Evolutionary conservation across 306 rosid genomes (phyloP), one percentile per base, ranked within the genome.

Genomic region (Morella rubra): DNA sequence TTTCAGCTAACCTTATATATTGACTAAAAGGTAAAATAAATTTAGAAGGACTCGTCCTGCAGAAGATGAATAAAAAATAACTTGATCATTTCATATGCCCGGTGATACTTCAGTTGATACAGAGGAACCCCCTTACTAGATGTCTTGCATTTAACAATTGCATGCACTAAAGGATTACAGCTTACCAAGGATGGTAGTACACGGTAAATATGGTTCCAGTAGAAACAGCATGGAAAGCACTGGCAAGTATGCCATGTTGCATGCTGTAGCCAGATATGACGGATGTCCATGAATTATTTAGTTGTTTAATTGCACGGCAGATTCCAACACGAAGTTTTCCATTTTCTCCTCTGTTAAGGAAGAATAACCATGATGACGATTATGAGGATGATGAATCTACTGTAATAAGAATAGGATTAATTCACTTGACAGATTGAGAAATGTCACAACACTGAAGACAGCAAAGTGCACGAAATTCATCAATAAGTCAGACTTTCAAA

Each of bases 161-260:
- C 49, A 53, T 58, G 32, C 15, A 75, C n/a, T 16, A 32, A 65
- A 49, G 77, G 46, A 40, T 44, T 14, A 52, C 62, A 56, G 69
- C 91, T 86, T 83, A 90, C 97, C 97, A 85, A 19, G 97, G 97
- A 24, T 58, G 90, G 79, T 87, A 84, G 61, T 85, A 89, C 68
- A 89, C 90, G 37, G 50, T 81, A 69, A 92, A 90, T 84, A 79
- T 12, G 77, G 88, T 49, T 80, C 88, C 84, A 8, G 84, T 50
- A 19, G 81, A 27, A 72, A 89, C 20, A 53, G 97, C 90, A 77
- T 87, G 86, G 72, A 66, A 62, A 76, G 90, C 91, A 62, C 66
- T 72, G 1, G 88, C 41, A 74, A 92, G 82, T 75, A 91, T 72
- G 65, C 89, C 90, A 71, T 89, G 89, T 37, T 80, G 87, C 96